Evolutionary conservation across 208 protist species (phyloP), one percentile per base, ranked within the genome.

Genomic region (Zelonia costaricensis): DNA sequence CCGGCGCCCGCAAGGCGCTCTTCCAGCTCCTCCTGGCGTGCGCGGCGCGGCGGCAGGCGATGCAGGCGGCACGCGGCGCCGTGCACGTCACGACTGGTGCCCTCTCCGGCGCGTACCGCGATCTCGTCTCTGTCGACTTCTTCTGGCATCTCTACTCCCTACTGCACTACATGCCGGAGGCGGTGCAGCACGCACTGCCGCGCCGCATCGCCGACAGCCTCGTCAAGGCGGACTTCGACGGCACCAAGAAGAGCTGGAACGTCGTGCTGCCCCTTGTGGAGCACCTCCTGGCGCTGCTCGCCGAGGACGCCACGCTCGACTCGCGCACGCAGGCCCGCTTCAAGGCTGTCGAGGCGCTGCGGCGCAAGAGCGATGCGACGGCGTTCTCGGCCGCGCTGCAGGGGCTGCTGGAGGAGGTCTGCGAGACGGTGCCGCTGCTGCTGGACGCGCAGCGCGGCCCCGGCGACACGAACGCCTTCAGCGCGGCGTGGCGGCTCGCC

Each of bases 11-110:
- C 12, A 65, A 78, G 31, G 68, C 83, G 6, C 77, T 90, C 63
- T 93, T 93, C 55, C 73, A 84, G 36, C n/a, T 93, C 18, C 52
- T 93, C n/a, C 84, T 93, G 59, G 82, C 80, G n/a, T 79, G 77
- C 51, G 74, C 75, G 2, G 76, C 75, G 5, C 66, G 66, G n/a
- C 58, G 59, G 16, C 62, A 71, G 25, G 28, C 58, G 12, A 20
- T 79, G 44, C 59, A 67, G 22, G 59, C 30, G 18, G 57, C 16
- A 5, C 40, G 62, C 28, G 23, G 54, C 43, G 36, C 63, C 15
- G 23, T 38, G 12, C 62, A 64, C 27, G 52, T 66, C 43, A 57
- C 57, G 12, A 9, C 40, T 15, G 66, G 66, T 16, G 66, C 66
- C 27, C 66, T 57, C 25, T 57, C 51, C 3, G 51, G 49, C 12